phyloP scores from a whole-genome alignment of 1,139 yeast genomes.

The Pichia sp. region DNA sequence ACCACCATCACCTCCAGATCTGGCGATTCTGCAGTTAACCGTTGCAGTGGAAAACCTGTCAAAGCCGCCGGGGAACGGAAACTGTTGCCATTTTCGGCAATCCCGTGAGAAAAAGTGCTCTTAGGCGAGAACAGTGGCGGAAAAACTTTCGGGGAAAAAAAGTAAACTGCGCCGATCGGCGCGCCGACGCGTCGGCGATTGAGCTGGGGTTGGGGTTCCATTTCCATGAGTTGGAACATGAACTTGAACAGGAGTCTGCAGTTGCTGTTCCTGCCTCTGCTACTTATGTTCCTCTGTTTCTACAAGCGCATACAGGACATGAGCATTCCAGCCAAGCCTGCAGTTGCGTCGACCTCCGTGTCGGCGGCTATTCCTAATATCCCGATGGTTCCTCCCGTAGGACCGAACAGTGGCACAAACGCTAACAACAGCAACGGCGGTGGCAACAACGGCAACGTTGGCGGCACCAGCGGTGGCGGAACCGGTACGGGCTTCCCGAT shows the following conservation, averaged over 20 bases:
- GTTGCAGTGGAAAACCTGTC: neutral
- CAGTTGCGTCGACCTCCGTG: neutral
- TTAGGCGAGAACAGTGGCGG: neutral
- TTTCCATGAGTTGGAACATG: no score
- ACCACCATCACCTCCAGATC: no score
- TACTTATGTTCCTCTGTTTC: no score
- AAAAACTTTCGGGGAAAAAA: neutral
- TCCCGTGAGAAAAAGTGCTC: neutral
- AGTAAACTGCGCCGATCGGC: neutral
- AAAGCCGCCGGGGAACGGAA: neutral
- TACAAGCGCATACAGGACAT: neutral
- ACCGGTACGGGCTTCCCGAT: neutral
- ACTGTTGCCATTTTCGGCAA: neutral
- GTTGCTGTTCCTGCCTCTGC: no score
- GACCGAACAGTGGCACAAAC: neutral
- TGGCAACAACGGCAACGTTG: neutral
- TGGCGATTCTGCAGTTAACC: neutral
- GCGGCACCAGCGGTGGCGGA: neutral
- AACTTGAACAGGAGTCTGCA: no score
- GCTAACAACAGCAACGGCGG: neutral
- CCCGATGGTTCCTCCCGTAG: conserved; percentile 1
- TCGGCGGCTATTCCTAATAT: neutral
- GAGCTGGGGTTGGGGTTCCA: no score
- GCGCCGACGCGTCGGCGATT: neutral
- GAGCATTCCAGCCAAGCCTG: conserved; percentile 7